phyloP scores from a whole-genome alignment of 345 rosid genomes.

The Eucalyptus microcorys region DNA sequence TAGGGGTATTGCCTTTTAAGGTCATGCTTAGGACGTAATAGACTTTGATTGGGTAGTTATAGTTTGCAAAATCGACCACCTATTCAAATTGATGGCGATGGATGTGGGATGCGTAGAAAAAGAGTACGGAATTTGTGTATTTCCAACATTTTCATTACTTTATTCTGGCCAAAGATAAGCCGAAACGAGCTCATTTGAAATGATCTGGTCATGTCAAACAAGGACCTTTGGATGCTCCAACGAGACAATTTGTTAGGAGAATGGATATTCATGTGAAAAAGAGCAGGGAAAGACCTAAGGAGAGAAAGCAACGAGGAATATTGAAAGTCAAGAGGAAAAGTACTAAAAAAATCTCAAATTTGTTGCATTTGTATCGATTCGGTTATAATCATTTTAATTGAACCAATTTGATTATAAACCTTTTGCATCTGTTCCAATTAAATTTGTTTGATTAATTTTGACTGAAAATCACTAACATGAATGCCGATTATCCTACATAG shows the following conservation, averaged over 20 bases:
- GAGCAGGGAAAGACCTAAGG: background rate
- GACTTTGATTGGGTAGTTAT: background rate
- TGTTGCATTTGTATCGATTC: rapidly evolving
- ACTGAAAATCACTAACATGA: rapidly evolving
- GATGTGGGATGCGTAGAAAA: no score
- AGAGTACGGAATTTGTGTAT: no score
- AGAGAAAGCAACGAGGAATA: background rate
- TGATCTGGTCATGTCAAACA: background rate
- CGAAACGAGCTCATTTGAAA: background rate
- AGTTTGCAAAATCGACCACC: no score
- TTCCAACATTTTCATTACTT: no score
- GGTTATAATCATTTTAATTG: background rate
- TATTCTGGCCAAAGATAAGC: background rate
- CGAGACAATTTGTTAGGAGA: background rate
- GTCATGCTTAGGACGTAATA: no score
- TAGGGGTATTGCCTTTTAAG: no score
- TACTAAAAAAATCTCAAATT: rapidly evolving
- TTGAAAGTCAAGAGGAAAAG: background rate
- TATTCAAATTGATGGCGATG: background rate
- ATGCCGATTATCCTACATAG: rapidly evolving
- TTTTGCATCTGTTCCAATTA: no score
- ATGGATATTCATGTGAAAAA: background rate
- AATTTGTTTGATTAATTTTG: rapidly evolving
- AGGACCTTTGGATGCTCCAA: background rate
- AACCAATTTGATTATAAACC: rapidly evolving